A percentile compares a stretch with the other conserved stretches of the same genome.
phyloP scores from a whole-genome alignment of 768 basidiomycete genomes.

The Paxillus ammoniavirescens region DNA sequence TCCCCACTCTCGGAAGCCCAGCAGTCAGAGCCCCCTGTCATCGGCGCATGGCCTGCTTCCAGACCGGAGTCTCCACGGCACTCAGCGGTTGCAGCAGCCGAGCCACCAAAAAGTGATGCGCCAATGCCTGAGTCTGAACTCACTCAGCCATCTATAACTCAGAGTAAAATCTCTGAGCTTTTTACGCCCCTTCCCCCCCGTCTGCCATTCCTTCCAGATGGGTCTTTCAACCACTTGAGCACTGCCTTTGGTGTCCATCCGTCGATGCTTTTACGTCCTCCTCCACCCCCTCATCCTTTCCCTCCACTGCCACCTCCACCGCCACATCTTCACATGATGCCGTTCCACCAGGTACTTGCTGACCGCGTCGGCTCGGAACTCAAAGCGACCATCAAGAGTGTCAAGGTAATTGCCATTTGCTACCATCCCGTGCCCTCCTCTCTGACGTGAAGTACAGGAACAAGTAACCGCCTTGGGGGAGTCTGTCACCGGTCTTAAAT shows the following conservation, averaged over 20 bases:
- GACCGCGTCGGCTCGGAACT: slow-evolving; percentile 24
- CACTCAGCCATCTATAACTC: slow-evolving; percentile 1
- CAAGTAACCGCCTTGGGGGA: slow-evolving; percentile 22
- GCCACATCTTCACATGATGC: slow-evolving; percentile 7
- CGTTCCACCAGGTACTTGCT: slow-evolving; percentile 14
- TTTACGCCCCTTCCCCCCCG: slow-evolving; percentile 19
- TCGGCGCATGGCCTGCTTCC: slow-evolving; percentile 45
- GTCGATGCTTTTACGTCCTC: slow-evolving; percentile 11
- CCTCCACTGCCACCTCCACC: slow-evolving; percentile 4
- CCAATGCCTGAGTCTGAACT: slow-evolving; percentile 1
- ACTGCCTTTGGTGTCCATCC: slow-evolving; percentile 16
- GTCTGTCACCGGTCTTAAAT: slow-evolving; percentile 17
- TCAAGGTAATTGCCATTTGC: slow-evolving; percentile 15
- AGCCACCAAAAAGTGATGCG: slow-evolving; percentile 8
- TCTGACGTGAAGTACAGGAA: slow-evolving; percentile 15
- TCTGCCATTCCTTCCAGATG: slow-evolving; percentile 16
- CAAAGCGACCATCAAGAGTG: slow-evolving; percentile 17
- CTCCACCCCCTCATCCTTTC: slow-evolving; percentile 7
- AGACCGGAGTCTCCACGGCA: slow-evolving; percentile 32
- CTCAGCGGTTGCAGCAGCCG: slow-evolving; percentile 11
- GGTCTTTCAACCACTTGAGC: slow-evolving; percentile 21
- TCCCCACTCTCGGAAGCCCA: slow-evolving; percentile 18
- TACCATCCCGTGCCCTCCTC: background rate
- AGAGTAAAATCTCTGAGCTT: slow-evolving; percentile 15
- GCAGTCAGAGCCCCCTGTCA: slow-evolving; percentile 35